Base-by-base conservation (phyloP, 108 stramenopile species). In the Conticribra weissflogii region DNA sequence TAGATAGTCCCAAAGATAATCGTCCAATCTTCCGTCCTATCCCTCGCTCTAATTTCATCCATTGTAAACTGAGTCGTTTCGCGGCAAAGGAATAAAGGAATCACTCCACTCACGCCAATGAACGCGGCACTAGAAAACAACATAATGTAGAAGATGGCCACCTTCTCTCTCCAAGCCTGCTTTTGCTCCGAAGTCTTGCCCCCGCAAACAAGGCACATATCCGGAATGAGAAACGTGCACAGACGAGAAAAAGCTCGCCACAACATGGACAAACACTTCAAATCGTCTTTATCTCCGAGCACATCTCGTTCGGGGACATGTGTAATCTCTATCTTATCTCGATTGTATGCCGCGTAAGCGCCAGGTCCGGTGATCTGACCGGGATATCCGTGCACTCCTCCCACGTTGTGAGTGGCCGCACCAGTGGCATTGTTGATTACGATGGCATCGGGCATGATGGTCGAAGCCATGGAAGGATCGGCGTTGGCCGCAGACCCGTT, bases 11-110 rank as follows among this genome's bases (percentile, higher is more conserved):
- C 82, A 28, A 76, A 79, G 27, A 83, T 70, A 15, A 79, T 68
- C 17, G 78, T 79, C 82, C 82, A 83, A 27, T 72, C 73, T 50
- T 83, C 82, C 15, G 68, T 59, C 28, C 71, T 62, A 24, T 72
- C 61, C 30, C 71, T 56, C 16, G 66, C 64, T 52, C 66, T 57
- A 25, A 71, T 79, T 50, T 79, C 78, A 49, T 79, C 78, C 76
- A 70, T 68, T 9, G 68, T 68, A 55, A 71, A 79, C 30, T 41
- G 28, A 9, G 46, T 59, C 31, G 69, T 71, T 34, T 71, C 78
- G 59, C 78, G 56, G 54, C 79, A 85, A 14, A 85, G 46, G 18
- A 80, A 65, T 49, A 83, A 33, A 14, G 81, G 82, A 33, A 85
- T 54, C 22, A 81, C 70, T 23, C 82, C 82, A 50, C 80, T 72